Conservation (phyloP, 2,329 filamentous ascomycete genomes). For the Cylindrodendrum hubeiense region DNA sequence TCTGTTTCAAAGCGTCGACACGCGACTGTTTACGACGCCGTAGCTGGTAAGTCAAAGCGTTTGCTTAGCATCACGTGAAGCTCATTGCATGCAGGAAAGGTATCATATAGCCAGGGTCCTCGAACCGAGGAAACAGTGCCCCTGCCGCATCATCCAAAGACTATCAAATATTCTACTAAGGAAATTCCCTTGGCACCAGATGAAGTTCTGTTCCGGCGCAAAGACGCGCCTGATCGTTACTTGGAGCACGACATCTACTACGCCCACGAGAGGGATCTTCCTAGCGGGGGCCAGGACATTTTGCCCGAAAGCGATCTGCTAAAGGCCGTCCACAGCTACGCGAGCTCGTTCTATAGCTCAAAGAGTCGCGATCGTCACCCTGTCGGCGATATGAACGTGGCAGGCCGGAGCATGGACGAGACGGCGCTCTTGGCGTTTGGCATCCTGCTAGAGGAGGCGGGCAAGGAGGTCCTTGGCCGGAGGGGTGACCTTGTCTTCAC, state of each 20-base stretch:
- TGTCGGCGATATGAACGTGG: slow-evolving; percentile 49
- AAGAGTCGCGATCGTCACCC: slow-evolving; percentile 43
- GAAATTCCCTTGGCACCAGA: slow-evolving; percentile 69
- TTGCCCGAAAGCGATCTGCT: slow-evolving; percentile 79
- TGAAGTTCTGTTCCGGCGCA: slow-evolving; percentile 76
- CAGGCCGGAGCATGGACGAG: slow-evolving; percentile 79
- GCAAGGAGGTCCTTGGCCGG: slow-evolving; percentile 69
- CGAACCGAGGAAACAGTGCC: slow-evolving; percentile 33
- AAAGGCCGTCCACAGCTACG: slow-evolving; percentile 76
- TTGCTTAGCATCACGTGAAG: slow-evolving; percentile 25
- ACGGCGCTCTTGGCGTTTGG: slow-evolving; percentile 82
- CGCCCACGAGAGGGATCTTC: slow-evolving; percentile 69
- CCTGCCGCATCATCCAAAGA: slow-evolving; percentile 30
- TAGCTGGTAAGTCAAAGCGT: slow-evolving; percentile 67
- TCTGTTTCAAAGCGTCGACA: slow-evolving; percentile 45
- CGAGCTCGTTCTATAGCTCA: slow-evolving; percentile 73
- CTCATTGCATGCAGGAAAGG: slow-evolving; percentile 48
- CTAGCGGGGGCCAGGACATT: slow-evolving; percentile 56
- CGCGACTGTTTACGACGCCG: slow-evolving; percentile 78
- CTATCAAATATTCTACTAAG: slow-evolving; percentile 44
- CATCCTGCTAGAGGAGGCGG: slow-evolving; percentile 79
- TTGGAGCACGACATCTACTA: slow-evolving; percentile 80
- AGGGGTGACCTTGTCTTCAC: slow-evolving; percentile 80
- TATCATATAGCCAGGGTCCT: slow-evolving; percentile 41
- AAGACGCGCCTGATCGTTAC: slow-evolving; percentile 74